phyloP scores from a whole-genome alignment of 192 early-diverging fungal genomes.

The Linnemannia exigua region DNA sequence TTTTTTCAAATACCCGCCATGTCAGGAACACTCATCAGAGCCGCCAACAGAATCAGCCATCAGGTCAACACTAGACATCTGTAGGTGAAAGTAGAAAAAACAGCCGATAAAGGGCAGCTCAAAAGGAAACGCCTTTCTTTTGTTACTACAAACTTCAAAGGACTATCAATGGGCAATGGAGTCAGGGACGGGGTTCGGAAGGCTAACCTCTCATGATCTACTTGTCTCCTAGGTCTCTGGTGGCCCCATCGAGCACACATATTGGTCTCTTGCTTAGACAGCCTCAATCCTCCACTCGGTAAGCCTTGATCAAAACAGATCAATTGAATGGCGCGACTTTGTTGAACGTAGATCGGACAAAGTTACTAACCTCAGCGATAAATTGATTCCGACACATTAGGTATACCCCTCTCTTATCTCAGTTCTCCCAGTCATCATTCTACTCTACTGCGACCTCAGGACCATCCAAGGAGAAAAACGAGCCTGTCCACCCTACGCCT shows the following conservation, averaged over 20 bases:
- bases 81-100: not conserved
- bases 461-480: conserved; percentile 22
- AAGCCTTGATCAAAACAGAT: not conserved
- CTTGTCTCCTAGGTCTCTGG: conserved; percentile 7
- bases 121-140: not conserved
- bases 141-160: not conserved
- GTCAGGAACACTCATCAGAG: conserved; percentile 30
- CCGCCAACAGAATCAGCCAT: conserved; percentile 15
- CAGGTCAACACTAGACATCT: conserved; percentile 23
- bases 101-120: too few species aligned
- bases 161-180: not conserved
- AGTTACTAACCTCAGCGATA: not conserved
- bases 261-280: conserved; percentile 20
- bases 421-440: conserved; percentile 25
- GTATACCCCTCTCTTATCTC: conserved; percentile 15
- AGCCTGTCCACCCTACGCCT: conserved; percentile 27
- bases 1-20: not conserved
- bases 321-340: not conserved
- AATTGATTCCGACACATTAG: not conserved
- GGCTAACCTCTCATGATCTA: conserved; percentile 1
- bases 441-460: conserved; percentile 25
- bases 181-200: not conserved
- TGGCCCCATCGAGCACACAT: conserved; percentile 15
- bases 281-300: conserved; percentile 24
- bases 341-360: not conserved